A percentile compares a stretch with the other conserved stretches of the same genome.
These are phyloP conservation scores for Nigrograna mackinnonii DNA, from an alignment of 2,329 filamentous ascomycete genomes.

Conservation along the genomic window DNA sequence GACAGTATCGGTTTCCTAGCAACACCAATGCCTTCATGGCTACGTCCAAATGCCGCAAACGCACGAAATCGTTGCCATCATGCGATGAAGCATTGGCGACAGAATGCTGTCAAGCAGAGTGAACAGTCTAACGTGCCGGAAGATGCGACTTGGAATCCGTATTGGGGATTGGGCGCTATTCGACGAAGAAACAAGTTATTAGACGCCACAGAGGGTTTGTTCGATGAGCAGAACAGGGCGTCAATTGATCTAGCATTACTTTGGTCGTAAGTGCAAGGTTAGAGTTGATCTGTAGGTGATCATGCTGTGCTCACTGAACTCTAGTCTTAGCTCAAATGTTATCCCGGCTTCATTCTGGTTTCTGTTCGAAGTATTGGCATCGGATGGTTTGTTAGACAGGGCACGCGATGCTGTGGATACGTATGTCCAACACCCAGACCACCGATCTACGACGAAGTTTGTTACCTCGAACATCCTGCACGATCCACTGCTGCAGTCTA, in stretches of 20 bases:
- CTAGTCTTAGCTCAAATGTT: slow-evolving; percentile 12
- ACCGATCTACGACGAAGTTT: not conserved
- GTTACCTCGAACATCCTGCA: not conserved
- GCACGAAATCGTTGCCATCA: slow-evolving; percentile 7
- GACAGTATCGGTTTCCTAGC: slow-evolving; percentile 10
- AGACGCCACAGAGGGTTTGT: slow-evolving; percentile 12
- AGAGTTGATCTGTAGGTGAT: not conserved
- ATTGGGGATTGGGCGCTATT: slow-evolving; percentile 10
- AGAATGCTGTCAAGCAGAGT: slow-evolving; percentile 6
- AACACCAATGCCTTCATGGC: slow-evolving; percentile 6
- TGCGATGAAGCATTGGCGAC: slow-evolving; percentile 14
- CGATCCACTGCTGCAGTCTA: slow-evolving; percentile 11
- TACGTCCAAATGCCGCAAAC: slow-evolving; percentile 5
- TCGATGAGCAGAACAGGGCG: slow-evolving; percentile 12
- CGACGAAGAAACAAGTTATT: slow-evolving; percentile 10
- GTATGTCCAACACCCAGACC: not conserved
- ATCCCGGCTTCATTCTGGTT: slow-evolving; percentile 16
- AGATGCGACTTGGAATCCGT: slow-evolving; percentile 8
- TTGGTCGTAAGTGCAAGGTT: slow-evolving; percentile 9
- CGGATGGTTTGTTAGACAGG: not conserved
- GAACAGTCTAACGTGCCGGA: slow-evolving; percentile 3
- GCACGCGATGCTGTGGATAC: not conserved
- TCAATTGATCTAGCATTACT: slow-evolving; percentile 11
- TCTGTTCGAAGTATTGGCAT: slow-evolving; percentile 5
- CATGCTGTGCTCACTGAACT: not conserved